Percentiles rank a stretch among this genome's conserved stretches.
Conservation (phyloP, 1,139 yeast species). For the Kazachstania sp. region DNA sequence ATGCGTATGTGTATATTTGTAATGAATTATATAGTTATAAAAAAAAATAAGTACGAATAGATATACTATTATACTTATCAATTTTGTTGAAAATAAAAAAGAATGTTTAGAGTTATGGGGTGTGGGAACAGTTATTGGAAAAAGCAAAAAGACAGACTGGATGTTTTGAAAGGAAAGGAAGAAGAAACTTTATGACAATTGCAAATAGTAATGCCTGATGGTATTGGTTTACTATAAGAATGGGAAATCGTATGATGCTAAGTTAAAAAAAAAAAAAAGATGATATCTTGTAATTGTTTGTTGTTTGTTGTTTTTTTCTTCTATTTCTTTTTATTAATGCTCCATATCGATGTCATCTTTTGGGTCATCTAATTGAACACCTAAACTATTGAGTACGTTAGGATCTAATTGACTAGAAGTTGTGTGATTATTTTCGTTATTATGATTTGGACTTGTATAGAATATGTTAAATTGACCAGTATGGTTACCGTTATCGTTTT, state of each 20-base stretch:
- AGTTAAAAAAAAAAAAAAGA: background rate
- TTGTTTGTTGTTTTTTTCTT: background rate
- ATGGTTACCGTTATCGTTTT: background rate
- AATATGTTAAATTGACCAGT: constrained; percentile 28
- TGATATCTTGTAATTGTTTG: background rate
- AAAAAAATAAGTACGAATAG: no score
- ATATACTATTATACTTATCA: background rate
- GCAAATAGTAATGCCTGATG: no score
- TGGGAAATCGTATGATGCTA: background rate
- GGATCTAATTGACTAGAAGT: background rate
- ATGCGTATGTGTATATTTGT: no score
- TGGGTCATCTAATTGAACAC: constrained; percentile 7
- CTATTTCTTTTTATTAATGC: background rate
- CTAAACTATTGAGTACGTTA: background rate
- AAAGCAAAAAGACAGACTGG: no score
- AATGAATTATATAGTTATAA: no score
- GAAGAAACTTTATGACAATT: no score
- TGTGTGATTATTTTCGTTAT: background rate
- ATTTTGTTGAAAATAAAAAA: no score
- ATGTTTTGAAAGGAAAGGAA: no score
- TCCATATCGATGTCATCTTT: constrained; percentile 5
- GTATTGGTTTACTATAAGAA: no score
- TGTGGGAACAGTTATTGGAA: no score
- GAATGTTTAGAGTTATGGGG: no score
- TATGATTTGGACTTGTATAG: background rate